Base-by-base conservation (phyloP, 345 rosid species). In the Lepidium aucheri region DNA sequence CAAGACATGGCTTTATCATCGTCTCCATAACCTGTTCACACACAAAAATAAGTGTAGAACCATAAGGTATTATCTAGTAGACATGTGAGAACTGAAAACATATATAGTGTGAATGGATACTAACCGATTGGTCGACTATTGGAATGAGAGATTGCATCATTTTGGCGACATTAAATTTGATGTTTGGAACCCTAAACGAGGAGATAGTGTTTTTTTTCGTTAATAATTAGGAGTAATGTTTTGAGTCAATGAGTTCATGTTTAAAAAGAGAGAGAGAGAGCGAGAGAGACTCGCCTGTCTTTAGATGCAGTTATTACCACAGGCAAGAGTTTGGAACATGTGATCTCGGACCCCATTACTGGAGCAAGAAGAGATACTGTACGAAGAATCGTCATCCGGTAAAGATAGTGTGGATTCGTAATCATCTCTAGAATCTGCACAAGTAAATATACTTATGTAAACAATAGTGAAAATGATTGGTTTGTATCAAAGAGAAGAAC, bases 131-230 rank as follows among this genome's bases (percentile, higher is more conserved):
- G 65, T 88, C 96, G 3, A 91, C 89, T 40, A 93, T 84, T 3
- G 97, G 91, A 65, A 86, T 79, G 11, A 90, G 83, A 4, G 94
- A 87, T 76, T 88, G 96, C 77, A 93, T 57, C 78, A 93, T 90
- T 78, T 93, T 93, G n/a, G 98, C 98, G 15, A 85, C 97, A 17
- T 93, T 93, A 71, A 93, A 93, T 74, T 86, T 93, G 74, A 93
- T 90, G 79, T 90, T 93, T n/a, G 98, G 91, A 60, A 93, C 97
- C 83, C 97, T 93, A 83, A 13, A 53, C 45, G 35, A 32, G 30
- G 0, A 17, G 32, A 55, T 7, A 62, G 8, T 18, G 2, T 12
- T 36, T n/a, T 10, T 3, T 6, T 12, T 3, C n/a, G n/a, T n/a
- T n/a, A n/a, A 22, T 9, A 2, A 30, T 13, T 63, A 9, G 7